These are phyloP conservation scores for Zygotorulaspora mrakii DNA, from an alignment of 1,139 yeast species.

Conservation along the genomic window DNA sequence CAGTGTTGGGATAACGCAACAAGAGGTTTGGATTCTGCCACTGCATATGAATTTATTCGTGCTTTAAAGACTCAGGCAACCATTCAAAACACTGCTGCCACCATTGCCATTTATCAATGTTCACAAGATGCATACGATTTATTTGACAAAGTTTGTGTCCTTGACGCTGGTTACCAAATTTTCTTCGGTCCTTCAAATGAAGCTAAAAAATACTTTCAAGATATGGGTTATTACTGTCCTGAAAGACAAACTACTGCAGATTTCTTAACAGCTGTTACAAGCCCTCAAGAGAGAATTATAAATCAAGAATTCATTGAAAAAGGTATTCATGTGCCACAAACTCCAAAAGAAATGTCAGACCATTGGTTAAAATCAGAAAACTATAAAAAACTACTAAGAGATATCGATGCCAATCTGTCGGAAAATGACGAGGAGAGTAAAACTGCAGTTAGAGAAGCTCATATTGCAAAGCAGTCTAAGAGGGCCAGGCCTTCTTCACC, in stretches of 20 bases:
- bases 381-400: conserved; percentile 41
- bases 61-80: conserved; percentile 63
- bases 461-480: conserved; percentile 55
- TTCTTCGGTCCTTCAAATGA: conserved; percentile 59
- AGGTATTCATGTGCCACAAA: conserved; percentile 64
- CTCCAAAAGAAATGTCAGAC: conserved; percentile 64
- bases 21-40: conserved; percentile 72
- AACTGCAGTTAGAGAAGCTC: conserved; percentile 44
- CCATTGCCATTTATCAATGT: conserved; percentile 79
- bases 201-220: conserved; percentile 58
- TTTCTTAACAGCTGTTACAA: conserved; percentile 72
- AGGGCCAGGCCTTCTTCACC: conserved; percentile 53
- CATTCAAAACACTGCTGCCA: conserved; percentile 54
- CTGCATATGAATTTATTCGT: conserved; percentile 68
- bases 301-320: conserved; percentile 33
- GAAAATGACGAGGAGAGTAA: conserved; percentile 18
- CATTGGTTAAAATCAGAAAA: conserved; percentile 67
- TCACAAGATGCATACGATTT: conserved; percentile 72
- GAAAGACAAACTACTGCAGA: conserved; percentile 81
- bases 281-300: conserved; percentile 62
- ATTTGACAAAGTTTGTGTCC: conserved; percentile 68
- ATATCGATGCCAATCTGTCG: conserved; percentile 41
- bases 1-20: conserved; percentile 76
- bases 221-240: conserved; percentile 71
- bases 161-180: conserved; percentile 76